Evolutionary conservation across 1,284 basidiomycete species (phyloP).

Genomic region (Entoloma clypeatum): DNA sequence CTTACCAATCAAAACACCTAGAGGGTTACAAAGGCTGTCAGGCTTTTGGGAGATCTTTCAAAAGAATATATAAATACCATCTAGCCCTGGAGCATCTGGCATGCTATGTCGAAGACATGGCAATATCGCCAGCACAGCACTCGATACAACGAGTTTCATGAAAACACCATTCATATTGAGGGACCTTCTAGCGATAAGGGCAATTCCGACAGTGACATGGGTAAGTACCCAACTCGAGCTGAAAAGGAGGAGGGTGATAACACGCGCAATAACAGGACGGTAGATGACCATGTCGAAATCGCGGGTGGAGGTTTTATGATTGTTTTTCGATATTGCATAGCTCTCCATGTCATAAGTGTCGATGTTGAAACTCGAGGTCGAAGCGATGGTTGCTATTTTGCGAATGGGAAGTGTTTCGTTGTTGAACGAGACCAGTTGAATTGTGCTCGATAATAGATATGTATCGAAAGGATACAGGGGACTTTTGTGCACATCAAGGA

Average conservation of each 20-base stretch:
- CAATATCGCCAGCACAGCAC: slow-evolving; percentile 42
- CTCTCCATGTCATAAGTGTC: slow-evolving; percentile 39
- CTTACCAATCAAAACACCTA: slow-evolving; percentile 49
- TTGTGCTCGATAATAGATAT: slow-evolving; percentile 46
- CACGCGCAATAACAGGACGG: slow-evolving; percentile 42
- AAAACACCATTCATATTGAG: slow-evolving; percentile 30
- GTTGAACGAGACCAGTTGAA: slow-evolving; percentile 36
- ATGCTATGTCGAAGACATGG: slow-evolving; percentile 52
- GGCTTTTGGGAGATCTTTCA: not conserved
- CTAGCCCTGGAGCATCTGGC: slow-evolving; percentile 55
- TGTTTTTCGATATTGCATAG: slow-evolving; percentile 26
- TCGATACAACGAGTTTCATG: slow-evolving; percentile 38
- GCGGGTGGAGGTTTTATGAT: slow-evolving; percentile 30
- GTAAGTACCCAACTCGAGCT: slow-evolving; percentile 49
- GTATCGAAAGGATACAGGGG: slow-evolving; percentile 57
- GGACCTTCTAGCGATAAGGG: slow-evolving; percentile 38
- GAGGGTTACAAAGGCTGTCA: not conserved
- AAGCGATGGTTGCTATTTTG: slow-evolving; percentile 40
- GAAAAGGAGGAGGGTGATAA: slow-evolving; percentile 46
- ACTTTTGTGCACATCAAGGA: slow-evolving; percentile 53
- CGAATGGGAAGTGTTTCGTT: slow-evolving; percentile 42
- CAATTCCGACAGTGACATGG: slow-evolving; percentile 45
- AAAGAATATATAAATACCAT: slow-evolving; percentile 36
- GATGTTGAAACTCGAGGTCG: slow-evolving; percentile 48
- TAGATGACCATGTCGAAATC: slow-evolving; percentile 44